Evolutionary conservation across 352 stramenopile species (phyloP), one percentile per base, ranked within the genome.

Genomic region (Phytophthora fragariaefolia): DNA sequence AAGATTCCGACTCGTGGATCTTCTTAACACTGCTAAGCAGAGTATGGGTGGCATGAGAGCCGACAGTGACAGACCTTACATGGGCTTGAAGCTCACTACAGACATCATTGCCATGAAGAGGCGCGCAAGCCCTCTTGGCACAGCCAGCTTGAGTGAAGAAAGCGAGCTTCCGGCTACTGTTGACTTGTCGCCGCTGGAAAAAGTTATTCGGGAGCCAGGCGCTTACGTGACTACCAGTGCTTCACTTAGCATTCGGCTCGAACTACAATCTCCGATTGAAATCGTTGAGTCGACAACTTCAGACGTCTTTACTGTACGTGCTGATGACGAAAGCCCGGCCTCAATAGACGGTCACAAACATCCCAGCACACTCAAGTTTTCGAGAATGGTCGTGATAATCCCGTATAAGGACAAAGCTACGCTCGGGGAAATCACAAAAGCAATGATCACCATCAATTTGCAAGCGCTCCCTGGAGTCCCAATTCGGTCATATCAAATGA

Each of bases 401-500:
- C 85, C 88, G 2, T 98, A 97, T 76, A 79, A 80, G 48, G 85
- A 96, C 63, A 71, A 68, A 1, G 36, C 28, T 12, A 79, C 75
- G 13, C 71, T 97, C 8, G 48, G 66, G 18, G 62, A 83, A 42
- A 47, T 97, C 3, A 70, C 76, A 26, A 66, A 70, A 12, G 84
- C 80, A 17, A 79, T 97, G 32, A 76, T 87, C 6, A 43, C 27
- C 1, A 74, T 96, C 23, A 98, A 97, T 56, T 50, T 67, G 3
- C 54, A 54, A 0, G 73, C 81, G 1, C 60, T 97, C 0, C 72
- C 74, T 5, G 73, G 75, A 4, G 73, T 83, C 45, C 77, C 84
- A 10, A 75, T 97, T 32, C 80, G 84, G 6, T 96, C 87, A 40
- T 95, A 97, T 43, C 78, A 96, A 69, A 74, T 97, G 59, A 85